Conservation (phyloP, 495 filamentous ascomycete genomes). For the Penicillium cataractarum region DNA sequence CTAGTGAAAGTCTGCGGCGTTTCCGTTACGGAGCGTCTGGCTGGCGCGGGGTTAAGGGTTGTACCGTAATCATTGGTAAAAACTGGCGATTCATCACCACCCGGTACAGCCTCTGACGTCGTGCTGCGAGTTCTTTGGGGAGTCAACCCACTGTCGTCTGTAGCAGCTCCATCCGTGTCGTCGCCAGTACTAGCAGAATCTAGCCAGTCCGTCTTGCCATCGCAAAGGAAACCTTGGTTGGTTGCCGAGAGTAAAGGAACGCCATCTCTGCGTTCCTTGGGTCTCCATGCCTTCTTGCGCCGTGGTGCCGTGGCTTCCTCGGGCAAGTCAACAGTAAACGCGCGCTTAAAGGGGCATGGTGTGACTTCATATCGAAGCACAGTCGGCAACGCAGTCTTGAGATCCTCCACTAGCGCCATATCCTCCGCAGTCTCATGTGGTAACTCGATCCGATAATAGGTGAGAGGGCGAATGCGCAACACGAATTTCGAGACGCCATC, state of each 20-base stretch:
- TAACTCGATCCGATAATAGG: slow-evolving; percentile 88
- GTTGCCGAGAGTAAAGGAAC: slow-evolving; percentile 22
- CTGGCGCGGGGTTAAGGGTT: slow-evolving; percentile 23
- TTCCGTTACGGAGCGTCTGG: slow-evolving; percentile 37
- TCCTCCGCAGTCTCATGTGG: slow-evolving; percentile 65
- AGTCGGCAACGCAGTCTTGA: slow-evolving; percentile 70
- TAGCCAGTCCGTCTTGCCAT: slow-evolving; percentile 23
- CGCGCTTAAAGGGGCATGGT: slow-evolving; percentile 78
- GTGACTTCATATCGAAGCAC: slow-evolving; percentile 86
- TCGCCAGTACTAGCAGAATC: slow-evolving; percentile 40
- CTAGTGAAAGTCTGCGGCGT: slow-evolving; percentile 50
- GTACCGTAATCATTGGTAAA: slow-evolving; percentile 16
- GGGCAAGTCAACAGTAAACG: slow-evolving; percentile 75
- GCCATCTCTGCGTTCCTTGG: slow-evolving; percentile 56
- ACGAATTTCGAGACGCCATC: slow-evolving; percentile 83
- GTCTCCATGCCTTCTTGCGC: slow-evolving; percentile 71
- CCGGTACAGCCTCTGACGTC: slow-evolving; percentile 30
- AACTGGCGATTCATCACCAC: slow-evolving; percentile 28
- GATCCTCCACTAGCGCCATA: slow-evolving; percentile 56
- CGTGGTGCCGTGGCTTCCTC: slow-evolving; percentile 66
- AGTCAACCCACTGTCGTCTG: slow-evolving; percentile 41
- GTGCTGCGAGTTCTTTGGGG: slow-evolving; percentile 32
- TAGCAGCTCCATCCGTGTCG: slow-evolving; percentile 44
- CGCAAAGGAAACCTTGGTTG: slow-evolving; percentile 11
- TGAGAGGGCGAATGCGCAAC: slow-evolving; percentile 73